Percentiles rank a stretch among this genome's conserved stretches.
Conservation (phyloP, 2,329 filamentous ascomycete genomes). For the Mariannaea sp. region DNA sequence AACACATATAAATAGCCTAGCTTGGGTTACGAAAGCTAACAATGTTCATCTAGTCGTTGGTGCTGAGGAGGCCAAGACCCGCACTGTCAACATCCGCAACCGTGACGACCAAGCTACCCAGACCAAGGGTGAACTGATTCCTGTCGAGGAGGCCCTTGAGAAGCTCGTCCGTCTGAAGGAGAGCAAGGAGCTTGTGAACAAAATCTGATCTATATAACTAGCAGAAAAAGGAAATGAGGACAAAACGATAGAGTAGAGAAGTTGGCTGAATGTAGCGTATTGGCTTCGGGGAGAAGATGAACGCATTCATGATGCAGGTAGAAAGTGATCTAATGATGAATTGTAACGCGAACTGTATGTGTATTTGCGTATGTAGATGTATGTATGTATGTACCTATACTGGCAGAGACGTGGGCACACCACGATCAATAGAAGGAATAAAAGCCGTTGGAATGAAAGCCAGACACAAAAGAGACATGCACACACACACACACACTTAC, state of each 20-base stretch:
- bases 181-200: conserved; percentile 48
- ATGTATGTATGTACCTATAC: too few relatives aligned
- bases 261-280: conserved; percentile 12
- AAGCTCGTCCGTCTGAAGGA: conserved; percentile 58
- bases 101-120: conserved; percentile 66
- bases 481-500: too few relatives aligned
- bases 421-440: conserved; percentile 26
- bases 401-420: conserved; percentile 18
- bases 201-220: conserved; percentile 34
- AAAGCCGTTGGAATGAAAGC: neutral
- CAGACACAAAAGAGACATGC: too few relatives aligned
- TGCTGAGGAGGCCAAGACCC: conserved; percentile 63
- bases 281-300: conserved; percentile 28
- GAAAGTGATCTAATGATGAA: conserved; percentile 26
- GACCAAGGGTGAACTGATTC: conserved; percentile 63
- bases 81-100: conserved; percentile 67
- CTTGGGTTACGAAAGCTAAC: conserved; percentile 23
- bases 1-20: neutral
- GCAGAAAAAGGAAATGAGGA: neutral
- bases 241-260: conserved; percentile 14
- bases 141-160: conserved; percentile 60
- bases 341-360: conserved; percentile 16
- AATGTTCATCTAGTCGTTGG: conserved; percentile 56
- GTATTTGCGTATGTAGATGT: too few relatives aligned
- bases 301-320: conserved; percentile 24